phyloP scores from a whole-genome alignment of 805 yeast genomes.

The Wickerhamomyces strasburgensis region DNA sequence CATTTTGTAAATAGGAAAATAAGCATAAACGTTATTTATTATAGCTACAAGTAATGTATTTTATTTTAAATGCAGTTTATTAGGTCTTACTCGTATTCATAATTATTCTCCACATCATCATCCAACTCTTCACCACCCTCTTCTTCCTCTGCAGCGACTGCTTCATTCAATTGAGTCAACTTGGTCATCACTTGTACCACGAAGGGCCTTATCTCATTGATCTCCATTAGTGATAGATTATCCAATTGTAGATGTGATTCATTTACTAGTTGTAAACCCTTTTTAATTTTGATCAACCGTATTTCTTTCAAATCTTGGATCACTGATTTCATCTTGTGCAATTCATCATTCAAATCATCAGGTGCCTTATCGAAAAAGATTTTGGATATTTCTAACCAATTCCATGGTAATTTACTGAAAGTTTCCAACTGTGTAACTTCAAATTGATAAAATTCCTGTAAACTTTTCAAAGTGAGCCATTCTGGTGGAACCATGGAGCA shows the following conservation, averaged over 20 bases:
- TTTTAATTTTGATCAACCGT: slow-evolving; percentile 72
- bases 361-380: slow-evolving; percentile 60
- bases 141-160: slow-evolving; percentile 14
- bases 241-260: slow-evolving; percentile 80
- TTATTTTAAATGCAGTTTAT: background rate
- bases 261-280: slow-evolving; percentile 73
- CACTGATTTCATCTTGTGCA: slow-evolving; percentile 62
- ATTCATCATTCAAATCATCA: slow-evolving; percentile 74
- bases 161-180: slow-evolving; percentile 50
- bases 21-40: too few species aligned
- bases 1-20: too few species aligned
- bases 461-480: slow-evolving; percentile 61
- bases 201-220: slow-evolving; percentile 84
- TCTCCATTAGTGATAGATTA: slow-evolving; percentile 76
- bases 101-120: slow-evolving; percentile 3
- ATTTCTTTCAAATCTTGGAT: slow-evolving; percentile 84
- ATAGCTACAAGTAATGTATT: too few species aligned
- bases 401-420: slow-evolving; percentile 75
- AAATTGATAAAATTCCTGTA: slow-evolving; percentile 57
- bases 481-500: slow-evolving; percentile 82
- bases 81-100: background rate
- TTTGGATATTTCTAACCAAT: slow-evolving; percentile 82
- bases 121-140: slow-evolving; percentile 8
- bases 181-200: slow-evolving; percentile 77
- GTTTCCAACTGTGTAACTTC: slow-evolving; percentile 54